A percentile compares a stretch with the other conserved stretches of the same genome.
Conservation (phyloP, 805 yeast genomes). For the Kodamaea hsintzibuensis region DNA sequence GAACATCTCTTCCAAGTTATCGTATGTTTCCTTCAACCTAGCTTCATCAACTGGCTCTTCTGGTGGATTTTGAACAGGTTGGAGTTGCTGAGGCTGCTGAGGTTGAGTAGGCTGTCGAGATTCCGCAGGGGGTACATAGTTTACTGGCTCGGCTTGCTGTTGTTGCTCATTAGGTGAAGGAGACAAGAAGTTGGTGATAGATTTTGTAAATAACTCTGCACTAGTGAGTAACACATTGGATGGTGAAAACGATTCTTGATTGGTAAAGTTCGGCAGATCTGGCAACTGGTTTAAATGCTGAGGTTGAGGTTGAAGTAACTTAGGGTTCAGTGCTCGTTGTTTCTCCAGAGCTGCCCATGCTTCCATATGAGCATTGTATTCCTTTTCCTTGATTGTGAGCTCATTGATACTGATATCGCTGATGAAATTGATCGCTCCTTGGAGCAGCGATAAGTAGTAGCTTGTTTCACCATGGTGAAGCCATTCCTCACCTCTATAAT, state of each 20-base stretch:
- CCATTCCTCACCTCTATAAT: conserved; percentile 75
- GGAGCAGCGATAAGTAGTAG: conserved; percentile 86
- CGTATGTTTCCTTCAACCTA: conserved; percentile 31
- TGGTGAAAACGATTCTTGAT: conserved; percentile 28
- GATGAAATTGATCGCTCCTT: conserved; percentile 84
- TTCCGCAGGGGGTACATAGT: conserved; percentile 1
- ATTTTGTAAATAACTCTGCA: conserved; percentile 53
- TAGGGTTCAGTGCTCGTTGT: conserved; percentile 11
- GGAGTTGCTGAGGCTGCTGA: background rate
- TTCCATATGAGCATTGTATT: conserved; percentile 56
- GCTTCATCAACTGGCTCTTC: conserved; percentile 12
- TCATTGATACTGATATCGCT: conserved; percentile 57
- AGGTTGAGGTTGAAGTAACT: conserved; percentile 21
- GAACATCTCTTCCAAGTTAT: conserved; percentile 65
- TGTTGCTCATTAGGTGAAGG: conserved; percentile 32
- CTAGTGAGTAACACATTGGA: conserved; percentile 42
- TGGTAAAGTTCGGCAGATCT: background rate
- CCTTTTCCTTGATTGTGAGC: conserved; percentile 62
- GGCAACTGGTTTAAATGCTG: conserved; percentile 12
- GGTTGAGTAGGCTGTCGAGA: background rate
- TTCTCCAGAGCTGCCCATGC: conserved; percentile 45
- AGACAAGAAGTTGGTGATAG: conserved; percentile 43
- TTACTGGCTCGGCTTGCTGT: background rate
- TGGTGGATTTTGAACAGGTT: background rate
- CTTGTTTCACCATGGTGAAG: conserved; percentile 81